Evolutionary conservation across 768 basidiomycete genomes (phyloP), one percentile per base, ranked within the genome.

Genomic region (Rhizopogon vulgaris): DNA sequence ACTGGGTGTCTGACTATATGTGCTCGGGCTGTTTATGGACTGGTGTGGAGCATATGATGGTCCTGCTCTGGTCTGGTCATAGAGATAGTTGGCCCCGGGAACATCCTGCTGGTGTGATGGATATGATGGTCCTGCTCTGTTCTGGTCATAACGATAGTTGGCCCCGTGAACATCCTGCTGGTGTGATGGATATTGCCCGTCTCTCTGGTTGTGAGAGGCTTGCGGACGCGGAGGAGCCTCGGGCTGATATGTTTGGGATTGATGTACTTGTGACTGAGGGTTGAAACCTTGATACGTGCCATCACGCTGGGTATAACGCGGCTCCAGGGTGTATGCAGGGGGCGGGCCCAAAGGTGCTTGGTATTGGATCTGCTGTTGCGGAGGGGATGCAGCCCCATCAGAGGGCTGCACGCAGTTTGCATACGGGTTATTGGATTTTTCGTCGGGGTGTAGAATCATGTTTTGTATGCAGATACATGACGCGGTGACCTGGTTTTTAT

Each of bases 361-460:
- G 24, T 51, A 56, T 22, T 37, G 25, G 18, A 17, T 49, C 34
- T 57, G 43, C 15, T 53, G 28, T 10, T 30, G 28, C 28, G 28
- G 28, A 10, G 2, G 28, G 9, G 28, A 28, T 24, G 40, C 15
- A 6, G 25, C 9, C 36, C 27, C 27, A 30, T 49, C 37, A 8
- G 57, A 28, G 28, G 56, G 57, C 37, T 38, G 7, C 0, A 58
- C 6, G 59, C 58, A 63, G 42, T 49, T 28, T 5, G 56, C 28
- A 22, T 48, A 60, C n/a, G 59, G 34, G 12, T 53, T 57, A 22
- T 57, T 55, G 7, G 56, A 49, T 12, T 69, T 68, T 37, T 66
- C 66, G 56, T 49, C 41, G 36, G 64, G 62, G 48, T 55, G 59
- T 38, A 56, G 60, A 38, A 46, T 39, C 67, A 67, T 57, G 38